A percentile compares a stretch with the other conserved stretches of the same genome.
These are phyloP conservation scores for Hemileccinum rubropunctum DNA, from an alignment of 768 basidiomycete genomes.

Conservation along the genomic window DNA sequence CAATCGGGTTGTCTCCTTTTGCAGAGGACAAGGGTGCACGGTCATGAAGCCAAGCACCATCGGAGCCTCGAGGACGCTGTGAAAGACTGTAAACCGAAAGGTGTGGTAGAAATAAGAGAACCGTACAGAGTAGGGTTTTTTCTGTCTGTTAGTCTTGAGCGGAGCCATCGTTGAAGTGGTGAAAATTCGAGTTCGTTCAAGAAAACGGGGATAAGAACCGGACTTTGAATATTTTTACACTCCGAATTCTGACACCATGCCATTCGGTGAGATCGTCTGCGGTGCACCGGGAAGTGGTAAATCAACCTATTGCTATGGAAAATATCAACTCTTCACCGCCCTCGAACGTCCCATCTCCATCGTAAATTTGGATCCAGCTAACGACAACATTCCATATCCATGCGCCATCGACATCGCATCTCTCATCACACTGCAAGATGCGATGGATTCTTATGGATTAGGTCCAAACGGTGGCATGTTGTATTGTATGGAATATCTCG, in stretches of 20 bases:
- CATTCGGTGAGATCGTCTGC: slow-evolving; percentile 85
- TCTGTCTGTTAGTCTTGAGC: slow-evolving; percentile 30
- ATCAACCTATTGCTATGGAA: slow-evolving; percentile 86
- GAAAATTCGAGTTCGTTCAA: too few relatives aligned
- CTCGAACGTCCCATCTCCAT: slow-evolving; percentile 83
- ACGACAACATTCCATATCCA: slow-evolving; percentile 86
- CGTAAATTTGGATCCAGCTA: slow-evolving; percentile 96
- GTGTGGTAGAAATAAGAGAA: background rate
- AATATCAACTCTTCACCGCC: slow-evolving; percentile 85
- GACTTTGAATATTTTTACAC: background rate
- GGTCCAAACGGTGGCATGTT: slow-evolving; percentile 97
- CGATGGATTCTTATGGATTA: slow-evolving; percentile 78
- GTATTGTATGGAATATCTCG: slow-evolving; percentile 96
- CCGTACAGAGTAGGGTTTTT: slow-evolving; percentile 45
- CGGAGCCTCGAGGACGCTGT: slow-evolving; percentile 58
- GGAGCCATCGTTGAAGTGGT: too few relatives aligned
- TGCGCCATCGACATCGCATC: slow-evolving; percentile 83
- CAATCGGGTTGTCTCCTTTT: slow-evolving; percentile 24
- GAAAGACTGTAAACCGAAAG: slow-evolving; percentile 4
- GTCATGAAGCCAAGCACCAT: slow-evolving; percentile 78
- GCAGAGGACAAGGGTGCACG: slow-evolving; percentile 49
- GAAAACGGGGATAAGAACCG: too few relatives aligned
- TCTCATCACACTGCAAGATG: slow-evolving; percentile 84
- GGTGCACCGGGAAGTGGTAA: slow-evolving; percentile 87
- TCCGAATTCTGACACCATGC: slow-evolving; percentile 44